Evolutionary conservation across 768 basidiomycete species (phyloP).

Genomic region (Cyathus striatus): DNA sequence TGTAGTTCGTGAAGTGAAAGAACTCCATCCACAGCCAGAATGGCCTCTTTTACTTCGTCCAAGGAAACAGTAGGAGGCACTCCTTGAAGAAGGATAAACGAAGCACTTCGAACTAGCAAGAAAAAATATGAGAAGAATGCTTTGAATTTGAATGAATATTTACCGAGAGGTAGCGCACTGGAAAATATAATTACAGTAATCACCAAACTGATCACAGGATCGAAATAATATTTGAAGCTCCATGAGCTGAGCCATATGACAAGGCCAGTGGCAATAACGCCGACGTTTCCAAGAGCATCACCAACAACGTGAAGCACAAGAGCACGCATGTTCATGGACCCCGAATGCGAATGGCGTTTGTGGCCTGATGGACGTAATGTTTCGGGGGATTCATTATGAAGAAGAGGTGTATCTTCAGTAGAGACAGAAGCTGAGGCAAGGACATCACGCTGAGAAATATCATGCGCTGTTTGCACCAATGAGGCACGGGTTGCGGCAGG

Average conservation of each 20-base stretch:
- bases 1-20: conserved; percentile 89
- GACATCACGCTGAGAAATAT: conserved; percentile 52
- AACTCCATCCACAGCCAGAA: conserved; percentile 80
- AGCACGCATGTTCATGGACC: conserved; percentile 98
- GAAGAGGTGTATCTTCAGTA: conserved; percentile 43
- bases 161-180: conserved; percentile 87
- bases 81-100: conserved; percentile 92
- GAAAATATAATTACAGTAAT: conserved; percentile 97
- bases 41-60: conserved; percentile 81
- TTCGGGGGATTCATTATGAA: conserved; percentile 15
- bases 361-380: conserved; percentile 7
- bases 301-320: conserved; percentile 92
- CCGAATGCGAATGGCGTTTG: conserved; percentile 24
- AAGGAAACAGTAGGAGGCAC: conserved; percentile 88
- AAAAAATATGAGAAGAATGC: conserved; percentile 1
- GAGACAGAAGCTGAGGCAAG: conserved; percentile 4
- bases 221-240: conserved; percentile 85
- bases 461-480: conserved; percentile 78
- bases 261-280: conserved; percentile 92
- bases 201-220: conserved; percentile 88
- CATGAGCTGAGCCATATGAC: conserved; percentile 89
- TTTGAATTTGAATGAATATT: conserved; percentile 13
- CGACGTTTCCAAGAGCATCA: conserved; percentile 96
- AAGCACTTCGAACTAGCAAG: conserved; percentile 74
- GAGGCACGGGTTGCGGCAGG: conserved; percentile 68